A percentile compares a stretch with the other conserved stretches of the same genome.
These are phyloP conservation scores for Parathielavia appendiculata DNA, from an alignment of 495 filamentous ascomycete genomes.

Conservation along the genomic window DNA sequence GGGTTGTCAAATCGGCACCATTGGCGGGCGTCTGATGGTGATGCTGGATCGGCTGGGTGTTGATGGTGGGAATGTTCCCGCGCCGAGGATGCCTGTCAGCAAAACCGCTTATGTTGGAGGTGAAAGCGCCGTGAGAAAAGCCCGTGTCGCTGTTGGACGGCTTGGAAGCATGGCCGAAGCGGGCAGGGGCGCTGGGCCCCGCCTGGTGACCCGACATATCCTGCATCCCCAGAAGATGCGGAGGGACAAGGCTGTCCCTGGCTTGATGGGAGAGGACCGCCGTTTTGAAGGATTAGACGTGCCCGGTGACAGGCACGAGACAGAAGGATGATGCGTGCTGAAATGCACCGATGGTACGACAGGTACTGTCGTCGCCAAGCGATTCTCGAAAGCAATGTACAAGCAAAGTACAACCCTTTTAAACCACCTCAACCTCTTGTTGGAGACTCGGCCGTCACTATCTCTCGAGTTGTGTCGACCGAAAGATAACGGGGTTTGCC, in stretches of 20 bases:
- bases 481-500: neutral
- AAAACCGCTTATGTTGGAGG: slow-evolving; percentile 73
- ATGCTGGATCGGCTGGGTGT: slow-evolving; percentile 62
- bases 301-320: slow-evolving; percentile 48
- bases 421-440: neutral
- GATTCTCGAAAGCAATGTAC: neutral
- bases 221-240: slow-evolving; percentile 85
- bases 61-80: slow-evolving; percentile 87
- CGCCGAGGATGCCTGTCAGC: slow-evolving; percentile 75
- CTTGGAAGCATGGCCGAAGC: slow-evolving; percentile 64
- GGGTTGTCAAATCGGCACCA: slow-evolving; percentile 72
- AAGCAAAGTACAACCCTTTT: neutral
- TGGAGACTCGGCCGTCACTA: neutral
- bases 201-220: slow-evolving; percentile 60
- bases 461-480: neutral
- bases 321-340: slow-evolving; percentile 22
- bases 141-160: slow-evolving; percentile 75
- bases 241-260: slow-evolving; percentile 71
- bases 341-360: slow-evolving; percentile 18
- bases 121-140: slow-evolving; percentile 87
- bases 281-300: slow-evolving; percentile 60
- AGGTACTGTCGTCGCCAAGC: neutral
- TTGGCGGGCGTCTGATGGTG: slow-evolving; percentile 34
- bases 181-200: slow-evolving; percentile 51
- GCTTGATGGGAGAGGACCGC: slow-evolving; percentile 60